Base-by-base conservation (phyloP, 352 stramenopile genomes). In the Pythium brachiatum region DNA sequence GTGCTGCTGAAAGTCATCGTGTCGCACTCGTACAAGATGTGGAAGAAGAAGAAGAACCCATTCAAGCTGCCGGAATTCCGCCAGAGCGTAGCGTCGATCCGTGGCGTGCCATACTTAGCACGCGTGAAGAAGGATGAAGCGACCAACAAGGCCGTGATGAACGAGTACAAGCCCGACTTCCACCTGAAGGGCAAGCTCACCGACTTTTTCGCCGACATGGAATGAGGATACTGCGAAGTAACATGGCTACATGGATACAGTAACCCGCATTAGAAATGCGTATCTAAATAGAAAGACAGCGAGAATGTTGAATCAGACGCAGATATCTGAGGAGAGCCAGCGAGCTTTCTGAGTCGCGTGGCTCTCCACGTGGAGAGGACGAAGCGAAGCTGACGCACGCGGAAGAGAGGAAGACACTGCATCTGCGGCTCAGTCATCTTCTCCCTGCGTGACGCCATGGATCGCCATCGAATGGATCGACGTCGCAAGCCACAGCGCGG, bases 1-100 rank as follows among this genome's bases (percentile, higher is more conserved):
- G 72, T 90, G 44, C 20, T 94, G 51, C 34, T 94, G 47, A 75
- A 73, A 11, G 76, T 75, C 16, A 62, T 88, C 21, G 82, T 90
- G 12, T 68, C 75, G 7, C 60, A 75, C 23, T 78, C 84, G 48
- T 76, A 79, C 53, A 75, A 86, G 52, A 66, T 84, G 50, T 94
- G 84, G 84, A 90, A 90, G 58, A 82, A 90, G 31, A 84, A 85
- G 59, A 75, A 81, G 39, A 90, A 92, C 51, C 76, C 85, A 54
- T 92, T 92, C 70, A 79, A 88, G 52, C 60, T 68, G 13, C 55
- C 57, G 25, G 71, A 84, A 27, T 92, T 92, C 44, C 76, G 74
- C 38, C 58, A 84, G 9, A 81, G 80, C 38, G 74, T 88, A 41
- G 64, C 81, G 9, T 58, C 59, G 53, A 78, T 92, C 44, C 77